Evolutionary conservation across 441 rosid genomes (phyloP).

Genomic region (Populus hybrid): DNA sequence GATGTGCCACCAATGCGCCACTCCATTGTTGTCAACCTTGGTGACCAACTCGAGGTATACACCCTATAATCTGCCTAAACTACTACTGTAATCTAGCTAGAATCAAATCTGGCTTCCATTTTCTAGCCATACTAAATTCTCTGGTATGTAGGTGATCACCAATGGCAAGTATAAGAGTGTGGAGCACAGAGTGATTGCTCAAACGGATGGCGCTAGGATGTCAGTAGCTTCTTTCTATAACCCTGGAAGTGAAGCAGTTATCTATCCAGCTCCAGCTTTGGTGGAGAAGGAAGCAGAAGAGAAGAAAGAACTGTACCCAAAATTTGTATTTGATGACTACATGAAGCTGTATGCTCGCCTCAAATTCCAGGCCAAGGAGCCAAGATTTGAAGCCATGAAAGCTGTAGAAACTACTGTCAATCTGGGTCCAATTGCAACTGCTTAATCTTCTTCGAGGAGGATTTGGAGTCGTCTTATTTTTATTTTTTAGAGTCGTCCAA

Average conservation of each 20-base stretch:
- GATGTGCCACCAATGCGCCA: slow-evolving; percentile 93
- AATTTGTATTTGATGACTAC: slow-evolving; percentile 84
- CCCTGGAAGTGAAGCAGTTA: slow-evolving; percentile 82
- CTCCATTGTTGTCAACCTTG: slow-evolving; percentile 88
- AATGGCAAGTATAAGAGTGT: slow-evolving; percentile 94
- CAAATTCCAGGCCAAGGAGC: slow-evolving; percentile 87
- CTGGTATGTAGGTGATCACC: slow-evolving; percentile 56
- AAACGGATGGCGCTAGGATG: slow-evolving; percentile 74
- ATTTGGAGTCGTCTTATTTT: neutral
- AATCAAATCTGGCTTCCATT: neutral
- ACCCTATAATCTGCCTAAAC: neutral
- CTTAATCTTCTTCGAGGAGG: slow-evolving; percentile 22
- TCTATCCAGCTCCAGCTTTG: slow-evolving; percentile 75
- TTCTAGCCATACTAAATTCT: neutral
- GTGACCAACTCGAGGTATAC: slow-evolving; percentile 87
- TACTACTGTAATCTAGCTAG: neutral
- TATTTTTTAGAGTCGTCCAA: neutral
- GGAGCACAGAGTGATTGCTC: slow-evolving; percentile 77
- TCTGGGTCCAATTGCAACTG: slow-evolving; percentile 47
- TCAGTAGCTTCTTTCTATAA: slow-evolving; percentile 93
- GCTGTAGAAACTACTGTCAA: slow-evolving; percentile 31
- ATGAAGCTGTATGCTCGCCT: slow-evolving; percentile 76
- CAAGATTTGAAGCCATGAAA: slow-evolving; percentile 89
- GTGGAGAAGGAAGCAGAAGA: slow-evolving; percentile 48
- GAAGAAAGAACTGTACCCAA: slow-evolving; percentile 52